Base-by-base conservation (phyloP, 495 filamentous ascomycete species). In the Penicillium taxi region DNA sequence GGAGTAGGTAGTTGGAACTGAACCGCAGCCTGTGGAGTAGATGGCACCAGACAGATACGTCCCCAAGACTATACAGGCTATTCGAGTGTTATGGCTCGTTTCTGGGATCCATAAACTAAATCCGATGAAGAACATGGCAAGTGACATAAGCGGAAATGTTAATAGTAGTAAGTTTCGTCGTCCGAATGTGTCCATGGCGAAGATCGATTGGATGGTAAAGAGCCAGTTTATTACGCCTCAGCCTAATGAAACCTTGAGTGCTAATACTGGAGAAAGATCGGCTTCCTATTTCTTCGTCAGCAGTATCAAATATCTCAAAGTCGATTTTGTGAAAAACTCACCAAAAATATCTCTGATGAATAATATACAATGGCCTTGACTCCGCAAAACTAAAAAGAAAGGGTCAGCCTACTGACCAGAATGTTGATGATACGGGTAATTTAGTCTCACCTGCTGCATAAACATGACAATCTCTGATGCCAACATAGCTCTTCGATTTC, bases 181-280 rank as follows among this genome's bases (percentile, higher is more conserved):
- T n/a, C 84, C 85, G 43, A 84, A 87, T 0, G 80, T 85, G 52
- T 90, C 84, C 41, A 90, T 90, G 4, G 82, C 86, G 54, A 81
- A 86, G 28, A 90, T 63, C 7, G 84, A 84, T 0, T 84, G 84
- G 9, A 87, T 69, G 3, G 82, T 81, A 40, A 87, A 86, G 16
- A 89, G 59, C 63, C 77, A 87, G 53, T 88, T 88, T 51, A 86
- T 72, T n/a, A 85, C 62, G 8, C 84, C 84, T 50, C 78, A 85
- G 5, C 84, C 86, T 2, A 91, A 60, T 9, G 81, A 85, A 7
- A 79, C 81, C 2, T 61, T 56, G 11, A 91, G 67, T 0, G 85
- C 80, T 17, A 73, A 63, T 1, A 45, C 35, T 0, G 67, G 62
- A 18, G 55, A 57, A 52, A 82, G 75, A 9, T 63, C 60, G 16